phyloP scores from a whole-genome alignment of 305 asterid genomes.

The Plantago coronopus region DNA sequence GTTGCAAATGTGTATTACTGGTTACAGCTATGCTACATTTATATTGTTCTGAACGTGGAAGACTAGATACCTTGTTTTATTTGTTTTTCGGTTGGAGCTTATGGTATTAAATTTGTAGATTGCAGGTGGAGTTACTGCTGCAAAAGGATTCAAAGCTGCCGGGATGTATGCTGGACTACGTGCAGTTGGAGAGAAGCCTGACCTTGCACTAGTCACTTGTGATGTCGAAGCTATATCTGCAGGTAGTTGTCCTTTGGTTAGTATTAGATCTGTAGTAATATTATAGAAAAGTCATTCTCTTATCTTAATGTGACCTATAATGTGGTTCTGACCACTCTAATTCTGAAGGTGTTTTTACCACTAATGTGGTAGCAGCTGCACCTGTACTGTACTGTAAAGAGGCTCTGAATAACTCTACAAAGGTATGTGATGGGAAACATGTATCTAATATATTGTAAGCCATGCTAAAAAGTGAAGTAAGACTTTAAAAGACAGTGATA shows the following conservation, averaged over 20 bases:
- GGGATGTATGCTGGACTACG: conserved; percentile 96
- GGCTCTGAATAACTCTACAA: conserved; percentile 58
- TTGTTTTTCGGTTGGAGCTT: conserved; percentile 19
- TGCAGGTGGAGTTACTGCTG: conserved; percentile 94
- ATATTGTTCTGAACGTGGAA: no score
- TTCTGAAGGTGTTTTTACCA: conserved; percentile 74
- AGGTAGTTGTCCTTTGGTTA: conserved; percentile 43
- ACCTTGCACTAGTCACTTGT: conserved; percentile 86
- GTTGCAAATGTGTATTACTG: no score
- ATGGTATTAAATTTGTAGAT: conserved; percentile 44
- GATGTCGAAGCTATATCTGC: conserved; percentile 85
- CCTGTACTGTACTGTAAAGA: conserved; percentile 85
- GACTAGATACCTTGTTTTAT: not conserved
- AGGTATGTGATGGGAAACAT: conserved; percentile 45
- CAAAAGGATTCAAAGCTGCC: conserved; percentile 93
- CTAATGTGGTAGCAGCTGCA: conserved; percentile 94
- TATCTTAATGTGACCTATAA: not conserved
- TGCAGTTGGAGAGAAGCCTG: conserved; percentile 97
- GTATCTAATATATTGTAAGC: conserved; percentile 12
- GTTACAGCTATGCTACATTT: no score
- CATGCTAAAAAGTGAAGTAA: not conserved
- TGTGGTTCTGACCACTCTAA: conserved; percentile 19
- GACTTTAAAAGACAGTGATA: not conserved
- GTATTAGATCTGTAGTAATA: not conserved
- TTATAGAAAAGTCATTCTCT: conserved; percentile 9